These are phyloP conservation scores for Talaromyces sp. DNA, from an alignment of 2,329 filamentous ascomycete species.

Conservation along the genomic window DNA sequence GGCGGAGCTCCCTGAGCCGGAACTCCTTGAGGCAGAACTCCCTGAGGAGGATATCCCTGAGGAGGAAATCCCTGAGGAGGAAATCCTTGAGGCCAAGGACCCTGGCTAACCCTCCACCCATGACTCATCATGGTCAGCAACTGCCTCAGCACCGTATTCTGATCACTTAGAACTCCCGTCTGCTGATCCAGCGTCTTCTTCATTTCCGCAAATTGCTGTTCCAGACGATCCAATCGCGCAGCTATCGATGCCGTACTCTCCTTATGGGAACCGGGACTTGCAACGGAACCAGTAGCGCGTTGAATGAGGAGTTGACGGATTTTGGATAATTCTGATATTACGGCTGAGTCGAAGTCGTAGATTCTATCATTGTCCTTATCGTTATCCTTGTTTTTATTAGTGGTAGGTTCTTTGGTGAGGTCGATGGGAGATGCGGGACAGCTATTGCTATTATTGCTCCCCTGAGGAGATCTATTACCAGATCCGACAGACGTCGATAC, in stretches of 20 bases:
- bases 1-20: background rate
- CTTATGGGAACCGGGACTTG: background rate
- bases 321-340: background rate
- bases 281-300: background rate
- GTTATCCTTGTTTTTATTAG: background rate
- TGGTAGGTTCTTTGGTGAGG: background rate
- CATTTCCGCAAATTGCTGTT: background rate
- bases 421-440: background rate
- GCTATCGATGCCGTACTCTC: background rate
- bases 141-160: background rate
- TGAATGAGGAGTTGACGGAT: background rate
- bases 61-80: background rate
- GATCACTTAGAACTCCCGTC: background rate
- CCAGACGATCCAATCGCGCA: background rate
- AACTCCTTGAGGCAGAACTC: background rate
- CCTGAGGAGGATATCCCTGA: background rate
- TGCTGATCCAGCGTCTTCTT: background rate
- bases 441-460: background rate
- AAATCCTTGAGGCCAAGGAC: background rate
- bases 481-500: background rate
- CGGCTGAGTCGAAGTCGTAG: background rate
- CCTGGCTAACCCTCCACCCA: background rate
- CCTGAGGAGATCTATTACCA: background rate
- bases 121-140: background rate
- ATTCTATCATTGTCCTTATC: background rate